phyloP scores from a whole-genome alignment of 1,139 yeast genomes.

The Zygosaccharomyces sapae region DNA sequence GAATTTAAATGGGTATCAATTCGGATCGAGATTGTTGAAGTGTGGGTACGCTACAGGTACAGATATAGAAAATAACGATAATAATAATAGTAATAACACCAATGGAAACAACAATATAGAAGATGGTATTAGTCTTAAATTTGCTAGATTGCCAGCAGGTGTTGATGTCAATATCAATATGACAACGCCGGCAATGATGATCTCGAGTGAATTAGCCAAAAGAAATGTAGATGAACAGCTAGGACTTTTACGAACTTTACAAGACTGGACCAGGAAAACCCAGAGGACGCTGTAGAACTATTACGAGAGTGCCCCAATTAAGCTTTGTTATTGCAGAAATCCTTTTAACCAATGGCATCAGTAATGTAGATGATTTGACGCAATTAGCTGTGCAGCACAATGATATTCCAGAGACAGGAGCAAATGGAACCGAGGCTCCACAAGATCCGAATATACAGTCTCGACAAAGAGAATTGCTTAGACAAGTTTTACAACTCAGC shows the following conservation, averaged over 20 bases:
- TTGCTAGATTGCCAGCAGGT: conserved; percentile 41
- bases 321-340: conserved; percentile 80
- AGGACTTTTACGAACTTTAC: conserved; percentile 51
- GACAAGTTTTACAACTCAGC: conserved; percentile 53
- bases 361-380: conserved; percentile 35
- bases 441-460: conserved; percentile 44
- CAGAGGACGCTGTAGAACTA: conserved; percentile 58
- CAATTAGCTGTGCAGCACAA: conserved; percentile 28
- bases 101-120: conserved; percentile 19
- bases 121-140: conserved; percentile 13
- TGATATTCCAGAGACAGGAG: conserved; percentile 13
- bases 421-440: conserved; percentile 14
- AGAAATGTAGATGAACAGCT: conserved; percentile 36
- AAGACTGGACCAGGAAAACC: conserved; percentile 60
- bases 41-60: conserved; percentile 58
- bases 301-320: conserved; percentile 73
- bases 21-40: conserved; percentile 67
- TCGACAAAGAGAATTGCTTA: conserved; percentile 52
- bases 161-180: conserved; percentile 59
- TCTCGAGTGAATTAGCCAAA: conserved; percentile 55
- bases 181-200: conserved; percentile 53
- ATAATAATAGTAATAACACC: conserved; percentile 13
- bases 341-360: conserved; percentile 46
- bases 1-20: conserved; percentile 72
- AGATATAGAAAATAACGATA: conserved; percentile 18